Base-by-base conservation (phyloP, 306 rosid genomes). In the Acacia melanoxylon region DNA sequence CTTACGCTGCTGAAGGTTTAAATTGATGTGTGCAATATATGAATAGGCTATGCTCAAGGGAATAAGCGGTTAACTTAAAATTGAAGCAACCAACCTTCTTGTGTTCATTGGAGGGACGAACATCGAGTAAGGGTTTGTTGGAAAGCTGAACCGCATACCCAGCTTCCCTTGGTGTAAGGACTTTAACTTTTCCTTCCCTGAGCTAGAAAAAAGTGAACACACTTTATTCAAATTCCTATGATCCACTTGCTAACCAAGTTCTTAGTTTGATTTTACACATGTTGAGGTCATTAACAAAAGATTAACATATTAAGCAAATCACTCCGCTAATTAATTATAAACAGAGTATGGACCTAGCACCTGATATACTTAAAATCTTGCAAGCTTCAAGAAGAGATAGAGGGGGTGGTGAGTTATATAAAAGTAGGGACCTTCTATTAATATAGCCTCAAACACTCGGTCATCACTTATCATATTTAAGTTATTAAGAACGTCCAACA, bases 81-180 rank as follows among this genome's bases (percentile, higher is more conserved):
- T 85, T 67, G 61, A 81, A 13, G 2, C 40, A 31, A 45, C 31
- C 11, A 84, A 87, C 99, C 99, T 92, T 95, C 56, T 85, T 49
- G 86, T 84, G 96, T 72, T 95, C 99, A 78, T 84, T 87, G 11
- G 99, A 87, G 66, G 98, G 99, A 49, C 94, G 98, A 72, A 93
- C 98, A 89, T 95, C 99, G 52, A 95, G 94, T 81, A 95, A 87
- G 85, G 96, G 88, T 85, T 91, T 92, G 90, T 89, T 90, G 62
- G 97, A 92, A 83, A 95, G 97, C 83, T 92, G 98, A 88, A 91
- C 88, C 41, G 99, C 97, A 81, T 92, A 95, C 31, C 97, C 99
- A 77, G 97, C 94, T 92, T 93, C 98, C 86, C 89, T 91, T 56
- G 99, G 96, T 13, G 92, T 87, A 58, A 95, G 89, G 82, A 89